A percentile compares a stretch with the other conserved stretches of the same genome.
phyloP scores from a whole-genome alignment of 192 early-diverging fungal genomes.

The Umbelopsis isabellina region DNA sequence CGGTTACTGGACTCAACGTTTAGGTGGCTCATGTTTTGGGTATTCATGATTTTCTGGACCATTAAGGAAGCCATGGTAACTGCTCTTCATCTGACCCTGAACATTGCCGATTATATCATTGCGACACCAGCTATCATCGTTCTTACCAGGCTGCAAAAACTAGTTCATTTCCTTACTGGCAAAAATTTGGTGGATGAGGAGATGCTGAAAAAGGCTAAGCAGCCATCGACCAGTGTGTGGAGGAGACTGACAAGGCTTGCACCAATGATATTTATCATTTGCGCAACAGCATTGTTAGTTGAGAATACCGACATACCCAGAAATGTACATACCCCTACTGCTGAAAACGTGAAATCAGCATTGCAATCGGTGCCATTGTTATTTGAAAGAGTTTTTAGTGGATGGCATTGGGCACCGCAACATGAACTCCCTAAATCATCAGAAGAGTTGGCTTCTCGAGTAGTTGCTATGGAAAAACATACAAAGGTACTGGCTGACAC shows the following conservation, averaged over 20 bases:
- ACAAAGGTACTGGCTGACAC: neutral
- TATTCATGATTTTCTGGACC: constrained; percentile 24
- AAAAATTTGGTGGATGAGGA: constrained; percentile 12
- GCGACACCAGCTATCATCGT: neutral
- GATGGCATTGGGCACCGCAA: neutral
- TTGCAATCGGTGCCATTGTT: neutral
- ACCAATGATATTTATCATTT: neutral
- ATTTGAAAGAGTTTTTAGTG: neutral
- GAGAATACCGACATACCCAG: neutral
- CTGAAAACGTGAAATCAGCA: neutral
- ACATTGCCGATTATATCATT: neutral
- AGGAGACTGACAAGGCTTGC: neutral
- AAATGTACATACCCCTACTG: neutral
- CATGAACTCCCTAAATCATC: constrained; percentile 5
- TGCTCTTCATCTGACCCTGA: neutral
- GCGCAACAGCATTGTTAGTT: neutral
- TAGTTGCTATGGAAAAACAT: constrained; percentile 10
- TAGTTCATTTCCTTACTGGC: constrained; percentile 1
- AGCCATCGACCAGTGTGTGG: neutral
- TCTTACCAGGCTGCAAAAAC: neutral
- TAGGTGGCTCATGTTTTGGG: constrained; percentile 19
- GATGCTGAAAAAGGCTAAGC: neutral
- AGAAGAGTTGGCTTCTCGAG: constrained; percentile 7
- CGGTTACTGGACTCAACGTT: constrained; percentile 2
- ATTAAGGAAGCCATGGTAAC: constrained; percentile 17